These are phyloP conservation scores for Sequoiadendron giganteum DNA, from an alignment of 75 land plant genomes.

Conservation along the genomic window DNA sequence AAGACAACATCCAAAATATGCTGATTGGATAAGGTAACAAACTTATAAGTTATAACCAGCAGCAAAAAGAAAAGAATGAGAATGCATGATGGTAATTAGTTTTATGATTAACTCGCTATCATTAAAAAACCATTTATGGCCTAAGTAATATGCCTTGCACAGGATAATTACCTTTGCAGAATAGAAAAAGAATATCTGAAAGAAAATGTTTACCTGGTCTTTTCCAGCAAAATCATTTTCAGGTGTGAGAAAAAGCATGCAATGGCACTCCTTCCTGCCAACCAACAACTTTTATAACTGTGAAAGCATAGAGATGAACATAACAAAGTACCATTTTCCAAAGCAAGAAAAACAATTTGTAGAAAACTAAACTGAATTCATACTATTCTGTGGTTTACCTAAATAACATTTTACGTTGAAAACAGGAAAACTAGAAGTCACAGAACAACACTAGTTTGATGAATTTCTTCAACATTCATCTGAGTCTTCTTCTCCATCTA, in stretches of 20 bases:
- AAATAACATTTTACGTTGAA: not conserved
- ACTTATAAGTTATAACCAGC: not conserved
- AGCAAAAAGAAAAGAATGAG: not conserved
- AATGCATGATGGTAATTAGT: not conserved
- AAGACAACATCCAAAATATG: not conserved
- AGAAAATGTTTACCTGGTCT: constrained; percentile 62
- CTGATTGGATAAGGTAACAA: not conserved
- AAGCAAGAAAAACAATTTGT: not conserved
- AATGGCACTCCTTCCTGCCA: constrained; percentile 97
- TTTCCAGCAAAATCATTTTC: constrained; percentile 95
- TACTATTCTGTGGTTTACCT: not conserved
- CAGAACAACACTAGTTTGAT: not conserved
- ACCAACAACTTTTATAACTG: not conserved
- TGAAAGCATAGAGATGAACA: not conserved
- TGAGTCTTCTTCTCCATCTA: not conserved
- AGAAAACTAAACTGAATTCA: not conserved
- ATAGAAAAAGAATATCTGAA: not conserved
- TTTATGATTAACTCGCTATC: not conserved
- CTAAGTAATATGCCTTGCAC: not conserved
- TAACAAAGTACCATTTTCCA: not conserved
- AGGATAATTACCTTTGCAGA: not conserved
- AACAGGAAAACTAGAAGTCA: not conserved
- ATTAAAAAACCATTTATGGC: not conserved
- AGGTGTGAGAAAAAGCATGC: constrained; percentile 93
- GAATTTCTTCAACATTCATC: not conserved